These are phyloP conservation scores for Heliocybe sulcata DNA, from an alignment of 1,284 basidiomycete species.

Conservation along the genomic window DNA sequence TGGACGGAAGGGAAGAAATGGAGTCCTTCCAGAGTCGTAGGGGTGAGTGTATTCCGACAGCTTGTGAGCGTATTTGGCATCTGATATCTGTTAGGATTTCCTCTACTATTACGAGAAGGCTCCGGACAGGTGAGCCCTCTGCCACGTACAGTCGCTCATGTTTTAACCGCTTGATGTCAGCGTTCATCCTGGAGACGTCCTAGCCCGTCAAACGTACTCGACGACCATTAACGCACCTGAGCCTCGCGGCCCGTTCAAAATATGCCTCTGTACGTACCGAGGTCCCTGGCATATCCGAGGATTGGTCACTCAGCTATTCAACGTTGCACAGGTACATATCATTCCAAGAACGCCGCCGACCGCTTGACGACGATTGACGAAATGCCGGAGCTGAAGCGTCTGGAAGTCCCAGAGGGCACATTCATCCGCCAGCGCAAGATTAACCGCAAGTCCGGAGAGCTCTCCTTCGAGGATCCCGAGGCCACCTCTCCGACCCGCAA, in stretches of 20 bases:
- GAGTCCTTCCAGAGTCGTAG: slow-evolving; percentile 71
- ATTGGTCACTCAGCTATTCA: slow-evolving; percentile 1
- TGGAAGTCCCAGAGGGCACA: slow-evolving; percentile 46
- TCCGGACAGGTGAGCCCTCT: slow-evolving; percentile 12
- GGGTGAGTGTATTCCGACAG: slow-evolving; percentile 36
- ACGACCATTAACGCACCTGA: neutral
- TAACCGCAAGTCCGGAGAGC: neutral
- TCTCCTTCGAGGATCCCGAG: neutral
- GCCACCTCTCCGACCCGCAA: neutral
- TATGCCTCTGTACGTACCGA: slow-evolving; percentile 63
- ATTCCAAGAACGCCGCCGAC: slow-evolving; percentile 61
- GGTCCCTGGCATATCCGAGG: too few species aligned
- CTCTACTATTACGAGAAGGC: slow-evolving; percentile 29
- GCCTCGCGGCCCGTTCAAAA: slow-evolving; percentile 55
- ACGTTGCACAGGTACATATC: slow-evolving; percentile 69
- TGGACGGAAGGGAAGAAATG: slow-evolving; percentile 52
- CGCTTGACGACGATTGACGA: slow-evolving; percentile 59
- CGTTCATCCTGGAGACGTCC: slow-evolving; percentile 23
- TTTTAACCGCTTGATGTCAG: neutral
- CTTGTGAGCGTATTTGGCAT: neutral
- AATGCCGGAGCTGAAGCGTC: slow-evolving; percentile 40
- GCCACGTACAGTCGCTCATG: slow-evolving; percentile 21
- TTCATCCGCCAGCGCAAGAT: slow-evolving; percentile 21
- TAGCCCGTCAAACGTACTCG: slow-evolving; percentile 76
- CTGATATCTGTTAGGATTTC: slow-evolving; percentile 21